These are phyloP conservation scores for Niebla homalea DNA, from an alignment of 495 filamentous ascomycete species.

Conservation along the genomic window DNA sequence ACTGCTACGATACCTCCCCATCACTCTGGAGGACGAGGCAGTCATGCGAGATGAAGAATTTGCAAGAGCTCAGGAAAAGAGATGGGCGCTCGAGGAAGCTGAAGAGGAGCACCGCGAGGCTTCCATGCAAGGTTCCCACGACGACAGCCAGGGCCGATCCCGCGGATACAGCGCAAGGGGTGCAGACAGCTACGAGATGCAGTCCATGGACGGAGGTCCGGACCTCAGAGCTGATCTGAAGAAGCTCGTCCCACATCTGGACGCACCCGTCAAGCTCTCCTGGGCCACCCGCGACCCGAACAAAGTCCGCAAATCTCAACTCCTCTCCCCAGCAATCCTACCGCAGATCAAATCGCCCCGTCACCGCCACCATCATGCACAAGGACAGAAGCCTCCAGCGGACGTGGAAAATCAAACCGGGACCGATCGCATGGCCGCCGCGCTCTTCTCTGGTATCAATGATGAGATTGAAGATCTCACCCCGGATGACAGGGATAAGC, in stretches of 20 bases:
- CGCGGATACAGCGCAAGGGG: slow-evolving; percentile 23
- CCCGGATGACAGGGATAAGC: slow-evolving; percentile 74
- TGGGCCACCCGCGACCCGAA: slow-evolving; percentile 22
- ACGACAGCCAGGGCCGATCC: slow-evolving; percentile 25
- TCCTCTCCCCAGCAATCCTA: not conserved
- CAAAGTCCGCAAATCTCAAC: not conserved
- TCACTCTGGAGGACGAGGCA: slow-evolving; percentile 91
- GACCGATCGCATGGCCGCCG: slow-evolving; percentile 47
- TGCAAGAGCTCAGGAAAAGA: slow-evolving; percentile 56
- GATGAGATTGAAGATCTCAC: slow-evolving; percentile 93
- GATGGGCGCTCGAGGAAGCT: slow-evolving; percentile 35
- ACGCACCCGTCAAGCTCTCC: slow-evolving; percentile 13
- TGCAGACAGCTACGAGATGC: slow-evolving; percentile 47
- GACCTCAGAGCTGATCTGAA: slow-evolving; percentile 14
- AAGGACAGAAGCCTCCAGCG: not conserved
- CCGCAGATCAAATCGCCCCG: slow-evolving; percentile 13
- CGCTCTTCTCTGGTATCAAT: slow-evolving; percentile 72
- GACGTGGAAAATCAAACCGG: slow-evolving; percentile 54
- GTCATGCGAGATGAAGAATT: slow-evolving; percentile 82
- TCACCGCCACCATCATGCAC: slow-evolving; percentile 8
- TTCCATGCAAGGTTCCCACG: slow-evolving; percentile 27
- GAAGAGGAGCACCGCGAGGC: slow-evolving; percentile 26
- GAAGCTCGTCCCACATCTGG: slow-evolving; percentile 6
- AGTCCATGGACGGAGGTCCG: slow-evolving; percentile 31
- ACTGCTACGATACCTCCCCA: slow-evolving; percentile 77